Conservation (phyloP, 1,284 basidiomycete genomes). For the Retiboletus flavoniger region DNA sequence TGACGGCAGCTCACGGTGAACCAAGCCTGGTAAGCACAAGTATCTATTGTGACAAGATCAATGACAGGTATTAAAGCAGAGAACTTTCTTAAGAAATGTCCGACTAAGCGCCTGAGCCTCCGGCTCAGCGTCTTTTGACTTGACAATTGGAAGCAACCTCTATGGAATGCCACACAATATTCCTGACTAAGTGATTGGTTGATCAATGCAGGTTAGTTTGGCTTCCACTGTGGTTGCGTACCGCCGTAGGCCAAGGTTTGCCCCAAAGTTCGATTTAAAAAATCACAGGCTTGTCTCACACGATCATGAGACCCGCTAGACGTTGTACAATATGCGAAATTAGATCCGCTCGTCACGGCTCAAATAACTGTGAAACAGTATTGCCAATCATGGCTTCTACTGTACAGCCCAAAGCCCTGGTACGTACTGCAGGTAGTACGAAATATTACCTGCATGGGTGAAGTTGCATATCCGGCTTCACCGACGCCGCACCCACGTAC, state of each 20-base stretch:
- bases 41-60: not conserved
- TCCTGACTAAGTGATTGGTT: not conserved
- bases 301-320: not conserved
- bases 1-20: not conserved
- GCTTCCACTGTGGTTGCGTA: not conserved
- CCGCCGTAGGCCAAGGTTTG: not conserved
- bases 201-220: not conserved
- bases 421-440: too few species aligned
- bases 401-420: too few species aligned
- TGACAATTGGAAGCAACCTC: not conserved
- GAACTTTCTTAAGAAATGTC: not conserved
- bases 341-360: not conserved
- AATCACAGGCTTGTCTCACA: not conserved
- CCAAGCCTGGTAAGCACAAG: not conserved
- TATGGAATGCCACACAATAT: too few species aligned
- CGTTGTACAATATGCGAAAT: not conserved
- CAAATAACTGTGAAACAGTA: not conserved
- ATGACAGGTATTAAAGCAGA: not conserved
- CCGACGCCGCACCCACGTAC: too few species aligned
- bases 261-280: not conserved
- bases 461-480: not conserved
- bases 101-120: not conserved
- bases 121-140: not conserved
- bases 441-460: too few species aligned
- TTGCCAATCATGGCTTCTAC: constrained; percentile 1